Evolutionary conservation across 2,329 filamentous ascomycete genomes (phyloP).

Genomic region (Fusarium foetens): DNA sequence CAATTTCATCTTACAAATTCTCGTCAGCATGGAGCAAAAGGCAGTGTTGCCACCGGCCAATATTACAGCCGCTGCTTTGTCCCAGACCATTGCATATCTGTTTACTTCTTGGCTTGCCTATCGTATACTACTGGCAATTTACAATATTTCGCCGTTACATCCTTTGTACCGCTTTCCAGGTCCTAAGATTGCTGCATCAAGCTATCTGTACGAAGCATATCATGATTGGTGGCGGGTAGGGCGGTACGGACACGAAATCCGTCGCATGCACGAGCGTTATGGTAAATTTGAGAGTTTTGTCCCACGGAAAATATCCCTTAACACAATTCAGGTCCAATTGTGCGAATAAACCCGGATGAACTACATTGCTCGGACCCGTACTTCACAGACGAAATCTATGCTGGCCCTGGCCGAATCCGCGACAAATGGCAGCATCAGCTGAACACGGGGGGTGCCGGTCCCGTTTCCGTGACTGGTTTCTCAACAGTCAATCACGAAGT

Average conservation of each 20-base stretch:
- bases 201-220: constrained; percentile 52
- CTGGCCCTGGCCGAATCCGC: constrained; percentile 42
- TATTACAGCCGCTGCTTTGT: neutral
- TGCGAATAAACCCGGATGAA: constrained; percentile 54
- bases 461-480: constrained; percentile 19
- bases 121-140: constrained; percentile 43
- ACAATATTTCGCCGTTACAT: constrained; percentile 55
- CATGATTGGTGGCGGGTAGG: constrained; percentile 51
- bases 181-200: constrained; percentile 50
- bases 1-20: too few species aligned
- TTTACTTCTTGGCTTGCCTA: constrained; percentile 46
- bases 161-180: constrained; percentile 53
- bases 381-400: constrained; percentile 54
- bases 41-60: neutral
- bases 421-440: constrained; percentile 40
- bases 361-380: constrained; percentile 51
- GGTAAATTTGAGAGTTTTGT: constrained; percentile 30
- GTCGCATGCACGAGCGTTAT: constrained; percentile 52
- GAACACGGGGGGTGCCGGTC: constrained; percentile 23
- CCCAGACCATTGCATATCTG: constrained; percentile 20
- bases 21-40: neutral
- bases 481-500: constrained; percentile 46
- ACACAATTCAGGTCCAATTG: constrained; percentile 46
- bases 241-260: constrained; percentile 49
- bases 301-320: rapidly evolving